Evolutionary conservation across 2,329 filamentous ascomycete species (phyloP), one percentile per base, ranked within the genome.

Genomic region (Berkeleyomyces basicola): DNA sequence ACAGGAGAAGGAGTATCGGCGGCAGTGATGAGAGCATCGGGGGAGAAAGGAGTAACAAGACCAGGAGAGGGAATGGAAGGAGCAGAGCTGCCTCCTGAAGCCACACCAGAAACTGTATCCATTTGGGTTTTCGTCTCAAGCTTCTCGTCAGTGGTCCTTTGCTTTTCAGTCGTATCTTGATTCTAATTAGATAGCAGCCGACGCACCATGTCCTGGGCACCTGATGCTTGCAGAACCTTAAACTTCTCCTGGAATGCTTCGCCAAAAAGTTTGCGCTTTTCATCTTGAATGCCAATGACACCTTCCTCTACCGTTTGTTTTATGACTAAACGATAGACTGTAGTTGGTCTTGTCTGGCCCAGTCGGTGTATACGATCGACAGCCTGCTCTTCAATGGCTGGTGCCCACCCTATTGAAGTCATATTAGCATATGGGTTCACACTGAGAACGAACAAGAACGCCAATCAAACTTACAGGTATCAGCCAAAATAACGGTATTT

Each of bases 331-430:
- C 90, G 78, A 78, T 89, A 93, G 1, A 95, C 85, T 1, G 83
- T 90, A 0, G 86, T 90, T 65, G 85, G 80, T 44, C 87, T 81
- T 66, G 80, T 91, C 74, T 96, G 91, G 0, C 90, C 90, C 0
- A 96, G 78, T 0, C 90, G 81, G 70, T 96, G 88, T 5, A 96
- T 90, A 3, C 90, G 85, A 70, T 96, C 90, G 2, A 95, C 80
- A 3, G 91, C 91, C 71, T 96, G 90, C 67, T 95, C 90, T 72
- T 96, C 90, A 62, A 96, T 93, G 0, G 90, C 90, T 0, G 90
- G 90, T 1, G 90, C 90, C 87, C 90, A 96, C 90, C 89, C 77
- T 74, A 64, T 4, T 14, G 40, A 31, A 14, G 33, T 14, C 36
- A 33, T 9, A 36, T 16, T 10, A 16, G 9, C 36, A 11, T 58